phyloP scores from a whole-genome alignment of 164 flowering plant species.

The Kalanchoe fedtschenkoi region DNA sequence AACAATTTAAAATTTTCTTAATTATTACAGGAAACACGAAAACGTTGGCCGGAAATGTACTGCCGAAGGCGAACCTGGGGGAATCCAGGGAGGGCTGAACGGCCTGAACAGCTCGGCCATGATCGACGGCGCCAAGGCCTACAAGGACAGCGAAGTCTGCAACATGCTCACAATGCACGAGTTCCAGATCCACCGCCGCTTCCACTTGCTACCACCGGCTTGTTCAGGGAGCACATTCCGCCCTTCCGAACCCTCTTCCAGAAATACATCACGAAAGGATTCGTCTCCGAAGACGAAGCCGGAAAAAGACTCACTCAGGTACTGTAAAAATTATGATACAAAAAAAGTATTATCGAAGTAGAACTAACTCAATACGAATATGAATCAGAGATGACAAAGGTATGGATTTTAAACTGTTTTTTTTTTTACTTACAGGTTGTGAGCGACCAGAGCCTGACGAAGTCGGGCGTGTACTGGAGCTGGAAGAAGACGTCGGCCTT shows the following conservation, averaged over 20 bases:
- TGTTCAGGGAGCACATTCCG: conserved; percentile 89
- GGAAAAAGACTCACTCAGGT: conserved; percentile 95
- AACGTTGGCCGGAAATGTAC: conserved; percentile 96
- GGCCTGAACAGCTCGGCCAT: conserved; percentile 78
- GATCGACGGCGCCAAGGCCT: conserved; percentile 98
- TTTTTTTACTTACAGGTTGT: conserved; percentile 47
- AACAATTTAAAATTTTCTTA: too few species aligned
- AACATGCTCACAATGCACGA: conserved; percentile 99
- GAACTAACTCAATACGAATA: not conserved
- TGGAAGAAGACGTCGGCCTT: conserved; percentile 91
- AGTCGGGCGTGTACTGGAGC: conserved; percentile 99
- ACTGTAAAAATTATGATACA: too few species aligned
- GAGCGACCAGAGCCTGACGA: conserved; percentile 84
- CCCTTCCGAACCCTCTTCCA: conserved; percentile 87
- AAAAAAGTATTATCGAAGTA: not conserved
- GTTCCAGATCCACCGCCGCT: conserved; percentile 86
- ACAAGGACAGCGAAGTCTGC: conserved; percentile 99
- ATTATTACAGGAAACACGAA: conserved; percentile 72
- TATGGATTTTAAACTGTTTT: too few species aligned
- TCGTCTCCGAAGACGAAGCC: conserved; percentile 83
- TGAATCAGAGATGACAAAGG: too few species aligned
- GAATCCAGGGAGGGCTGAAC: conserved; percentile 74
- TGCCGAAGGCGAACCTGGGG: conserved; percentile 95
- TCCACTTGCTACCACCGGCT: conserved; percentile 86
- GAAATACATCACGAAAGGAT: conserved; percentile 95